Conservation (phyloP, 1,284 basidiomycete genomes). For the Ceratobasidium sp. region DNA sequence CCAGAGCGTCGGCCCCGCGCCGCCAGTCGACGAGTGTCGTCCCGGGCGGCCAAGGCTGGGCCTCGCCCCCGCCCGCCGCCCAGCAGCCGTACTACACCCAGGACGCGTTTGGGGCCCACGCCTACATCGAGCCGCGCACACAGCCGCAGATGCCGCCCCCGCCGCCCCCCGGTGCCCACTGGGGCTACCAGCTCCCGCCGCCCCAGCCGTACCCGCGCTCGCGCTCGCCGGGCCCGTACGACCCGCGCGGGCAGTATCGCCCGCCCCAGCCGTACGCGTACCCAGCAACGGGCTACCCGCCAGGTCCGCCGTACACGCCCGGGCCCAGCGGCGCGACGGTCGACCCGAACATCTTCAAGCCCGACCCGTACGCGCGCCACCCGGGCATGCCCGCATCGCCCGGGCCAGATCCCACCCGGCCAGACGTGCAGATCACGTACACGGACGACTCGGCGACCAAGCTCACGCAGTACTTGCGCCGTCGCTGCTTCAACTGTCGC, state of each 20-base stretch:
- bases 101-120: slow-evolving; percentile 30
- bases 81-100: slow-evolving; percentile 30
- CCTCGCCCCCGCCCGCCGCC: slow-evolving; percentile 13
- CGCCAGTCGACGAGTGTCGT: slow-evolving; percentile 32
- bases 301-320: slow-evolving; percentile 33
- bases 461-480: slow-evolving; percentile 86
- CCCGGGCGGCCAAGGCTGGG: slow-evolving; percentile 1
- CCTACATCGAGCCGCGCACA: slow-evolving; percentile 36
- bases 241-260: slow-evolving; percentile 17
- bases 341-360: slow-evolving; percentile 45
- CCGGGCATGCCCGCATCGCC: slow-evolving; percentile 19
- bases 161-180: not conserved
- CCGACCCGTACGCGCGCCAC: slow-evolving; percentile 42
- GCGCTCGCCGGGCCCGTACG: slow-evolving; percentile 32
- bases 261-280: slow-evolving; percentile 1
- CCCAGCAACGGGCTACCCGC: not conserved
- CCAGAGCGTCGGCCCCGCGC: not conserved
- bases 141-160: slow-evolving; percentile 24
- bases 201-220: slow-evolving; percentile 23
- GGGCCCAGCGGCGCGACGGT: slow-evolving; percentile 37
- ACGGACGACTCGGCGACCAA: slow-evolving; percentile 88
- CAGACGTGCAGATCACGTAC: slow-evolving; percentile 78
- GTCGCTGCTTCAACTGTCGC: slow-evolving; percentile 88
- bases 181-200: slow-evolving; percentile 38
- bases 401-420: slow-evolving; percentile 12